These are phyloP conservation scores for Candida fluviatilis DNA, from an alignment of 805 yeast species.

Conservation along the genomic window DNA sequence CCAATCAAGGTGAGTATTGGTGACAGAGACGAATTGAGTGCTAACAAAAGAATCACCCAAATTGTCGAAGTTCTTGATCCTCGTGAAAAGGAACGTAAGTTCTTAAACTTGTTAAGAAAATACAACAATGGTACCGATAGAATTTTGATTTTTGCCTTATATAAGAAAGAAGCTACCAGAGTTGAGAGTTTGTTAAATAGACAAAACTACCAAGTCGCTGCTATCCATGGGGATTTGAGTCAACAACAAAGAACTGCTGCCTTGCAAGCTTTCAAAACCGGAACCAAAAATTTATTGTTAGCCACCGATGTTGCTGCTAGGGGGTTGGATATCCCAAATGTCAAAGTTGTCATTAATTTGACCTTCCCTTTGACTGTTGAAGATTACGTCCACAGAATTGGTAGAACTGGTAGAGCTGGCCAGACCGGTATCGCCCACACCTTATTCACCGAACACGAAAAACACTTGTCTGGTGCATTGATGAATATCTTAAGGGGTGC, in stretches of 20 bases:
- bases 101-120: constrained; percentile 66
- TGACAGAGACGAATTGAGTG: constrained; percentile 88
- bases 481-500: constrained; percentile 92
- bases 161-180: constrained; percentile 94
- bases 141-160: constrained; percentile 86
- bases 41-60: constrained; percentile 92
- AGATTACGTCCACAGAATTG: constrained; percentile 95
- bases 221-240: constrained; percentile 92
- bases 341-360: constrained; percentile 88
- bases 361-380: constrained; percentile 96
- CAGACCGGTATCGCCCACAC: constrained; percentile 93
- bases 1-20: constrained; percentile 95
- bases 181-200: constrained; percentile 71
- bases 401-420: constrained; percentile 98
- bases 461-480: constrained; percentile 91
- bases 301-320: constrained; percentile 99
- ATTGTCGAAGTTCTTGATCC: constrained; percentile 85
- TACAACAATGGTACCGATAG: constrained; percentile 76
- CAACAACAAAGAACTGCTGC: constrained; percentile 92
- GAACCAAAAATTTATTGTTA: constrained; percentile 67
- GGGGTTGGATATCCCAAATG: constrained; percentile 97
- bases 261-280: constrained; percentile 77
- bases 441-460: constrained; percentile 92
- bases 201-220: constrained; percentile 79
- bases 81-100: constrained; percentile 69